Percentiles rank a stretch among this genome's conserved stretches.
Evolutionary conservation across 495 filamentous ascomycete species (phyloP).

Genomic region (Friedmanniomyces endolithicus): DNA sequence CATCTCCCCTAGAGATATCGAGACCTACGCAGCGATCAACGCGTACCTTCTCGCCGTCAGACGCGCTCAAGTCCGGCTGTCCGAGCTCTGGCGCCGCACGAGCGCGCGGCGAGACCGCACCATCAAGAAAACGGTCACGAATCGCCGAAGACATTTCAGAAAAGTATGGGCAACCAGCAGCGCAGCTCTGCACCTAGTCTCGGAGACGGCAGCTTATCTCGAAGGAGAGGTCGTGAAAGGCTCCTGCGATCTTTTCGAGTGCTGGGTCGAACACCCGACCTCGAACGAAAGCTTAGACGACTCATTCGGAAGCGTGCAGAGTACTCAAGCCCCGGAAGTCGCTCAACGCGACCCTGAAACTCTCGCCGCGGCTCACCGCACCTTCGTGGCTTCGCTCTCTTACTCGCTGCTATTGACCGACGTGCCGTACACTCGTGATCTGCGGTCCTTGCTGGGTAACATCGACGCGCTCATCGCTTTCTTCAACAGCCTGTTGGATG

Average conservation of each 20-base stretch:
- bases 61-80: slow-evolving; percentile 66
- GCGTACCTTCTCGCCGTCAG: slow-evolving; percentile 77
- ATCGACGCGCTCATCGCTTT: slow-evolving; percentile 69
- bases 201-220: slow-evolving; percentile 72
- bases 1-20: slow-evolving; percentile 58
- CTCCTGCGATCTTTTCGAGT: slow-evolving; percentile 52
- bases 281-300: not conserved
- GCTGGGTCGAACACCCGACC: slow-evolving; percentile 31
- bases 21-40: slow-evolving; percentile 68
- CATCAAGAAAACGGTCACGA: slow-evolving; percentile 37
- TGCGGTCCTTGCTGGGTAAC: slow-evolving; percentile 57
- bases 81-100: slow-evolving; percentile 73
- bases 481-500: slow-evolving; percentile 53
- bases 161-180: slow-evolving; percentile 77
- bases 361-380: slow-evolving; percentile 62
- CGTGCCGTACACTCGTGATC: slow-evolving; percentile 50
- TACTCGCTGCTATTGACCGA: slow-evolving; percentile 61
- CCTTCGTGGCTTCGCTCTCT: slow-evolving; percentile 55
- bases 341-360: slow-evolving; percentile 64
- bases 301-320: not conserved
- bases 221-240: slow-evolving; percentile 78
- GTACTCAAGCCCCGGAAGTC: not conserved
- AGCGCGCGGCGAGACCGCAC: slow-evolving; percentile 64
- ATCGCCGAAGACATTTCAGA: slow-evolving; percentile 26
- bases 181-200: slow-evolving; percentile 74